Conservation (phyloP, 1,284 basidiomycete genomes). For the Lentinus polychrous region DNA sequence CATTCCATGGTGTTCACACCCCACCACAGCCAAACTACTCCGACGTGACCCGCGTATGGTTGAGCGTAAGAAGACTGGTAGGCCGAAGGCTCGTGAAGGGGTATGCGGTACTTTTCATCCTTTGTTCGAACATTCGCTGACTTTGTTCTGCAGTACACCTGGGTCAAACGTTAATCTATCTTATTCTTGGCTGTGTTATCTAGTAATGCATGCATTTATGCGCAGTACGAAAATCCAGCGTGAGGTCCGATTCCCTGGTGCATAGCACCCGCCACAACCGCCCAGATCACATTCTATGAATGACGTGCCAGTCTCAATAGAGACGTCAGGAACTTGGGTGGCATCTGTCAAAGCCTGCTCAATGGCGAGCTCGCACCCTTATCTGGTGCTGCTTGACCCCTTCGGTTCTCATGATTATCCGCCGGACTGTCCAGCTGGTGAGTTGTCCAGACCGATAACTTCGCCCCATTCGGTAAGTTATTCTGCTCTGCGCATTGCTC, state of each 20-base stretch:
- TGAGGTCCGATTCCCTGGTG: too few species aligned
- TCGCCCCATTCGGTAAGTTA: too few species aligned
- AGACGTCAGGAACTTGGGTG: not conserved
- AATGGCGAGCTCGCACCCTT: too few species aligned
- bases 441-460: too few species aligned
- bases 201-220: not conserved
- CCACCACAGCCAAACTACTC: conserved; percentile 68
- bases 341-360: too few species aligned
- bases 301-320: not conserved
- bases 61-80: conserved; percentile 94
- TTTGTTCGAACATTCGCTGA: conserved; percentile 1
- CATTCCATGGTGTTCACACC: not conserved
- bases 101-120: conserved; percentile 40
- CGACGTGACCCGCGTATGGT: conserved; percentile 95
- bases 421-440: too few species aligned
- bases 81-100: conserved; percentile 87
- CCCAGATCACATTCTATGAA: not conserved
- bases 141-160: conserved; percentile 57
- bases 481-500: too few species aligned
- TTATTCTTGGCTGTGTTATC: conserved; percentile 2
- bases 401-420: too few species aligned
- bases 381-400: too few species aligned
- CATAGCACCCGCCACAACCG: not conserved
- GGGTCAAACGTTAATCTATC: conserved; percentile 84
- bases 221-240: not conserved